These are phyloP conservation scores for Blepharisma undulans DNA, from an alignment of 169 alveolate species.

Conservation along the genomic window DNA sequence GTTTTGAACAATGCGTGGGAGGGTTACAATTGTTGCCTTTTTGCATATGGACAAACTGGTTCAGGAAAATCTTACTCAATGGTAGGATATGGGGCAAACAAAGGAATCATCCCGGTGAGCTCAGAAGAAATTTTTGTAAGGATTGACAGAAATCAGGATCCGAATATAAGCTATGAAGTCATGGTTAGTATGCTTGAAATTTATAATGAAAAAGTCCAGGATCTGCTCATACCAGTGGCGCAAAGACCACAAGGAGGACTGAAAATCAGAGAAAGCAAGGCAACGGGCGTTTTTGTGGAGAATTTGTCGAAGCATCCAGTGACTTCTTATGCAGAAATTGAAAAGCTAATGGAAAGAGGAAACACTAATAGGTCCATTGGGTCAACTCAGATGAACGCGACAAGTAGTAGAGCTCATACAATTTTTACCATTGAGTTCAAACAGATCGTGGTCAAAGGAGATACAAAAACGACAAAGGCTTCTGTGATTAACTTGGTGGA, in stretches of 20 bases:
- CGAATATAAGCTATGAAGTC: slow-evolving; percentile 68
- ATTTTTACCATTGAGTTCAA: slow-evolving; percentile 88
- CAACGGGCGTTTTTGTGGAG: slow-evolving; percentile 84
- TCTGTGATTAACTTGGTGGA: slow-evolving; percentile 89
- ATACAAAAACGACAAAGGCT: slow-evolving; percentile 71
- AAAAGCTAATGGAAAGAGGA: slow-evolving; percentile 86
- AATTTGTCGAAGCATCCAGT: slow-evolving; percentile 85
- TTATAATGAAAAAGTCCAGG: slow-evolving; percentile 93
- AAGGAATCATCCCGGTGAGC: slow-evolving; percentile 92
- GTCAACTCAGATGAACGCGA: slow-evolving; percentile 90
- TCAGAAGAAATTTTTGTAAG: slow-evolving; percentile 90
- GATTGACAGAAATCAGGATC: slow-evolving; percentile 58
- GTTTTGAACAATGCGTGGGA: slow-evolving; percentile 92
- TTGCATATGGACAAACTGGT: slow-evolving; percentile 93
- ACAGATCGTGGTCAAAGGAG: slow-evolving; percentile 57
- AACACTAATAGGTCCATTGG: slow-evolving; percentile 90
- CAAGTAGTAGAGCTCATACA: slow-evolving; percentile 92
- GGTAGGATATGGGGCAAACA: slow-evolving; percentile 95
- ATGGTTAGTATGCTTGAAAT: slow-evolving; percentile 89
- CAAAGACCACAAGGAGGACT: slow-evolving; percentile 87
- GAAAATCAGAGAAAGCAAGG: slow-evolving; percentile 87
- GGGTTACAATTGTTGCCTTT: slow-evolving; percentile 93
- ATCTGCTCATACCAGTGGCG: slow-evolving; percentile 78
- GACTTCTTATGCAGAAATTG: slow-evolving; percentile 78
- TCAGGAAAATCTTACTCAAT: slow-evolving; percentile 92